These are phyloP conservation scores for Helicostylum pulchrum DNA, from an alignment of 192 early-diverging fungal genomes.

Conservation along the genomic window DNA sequence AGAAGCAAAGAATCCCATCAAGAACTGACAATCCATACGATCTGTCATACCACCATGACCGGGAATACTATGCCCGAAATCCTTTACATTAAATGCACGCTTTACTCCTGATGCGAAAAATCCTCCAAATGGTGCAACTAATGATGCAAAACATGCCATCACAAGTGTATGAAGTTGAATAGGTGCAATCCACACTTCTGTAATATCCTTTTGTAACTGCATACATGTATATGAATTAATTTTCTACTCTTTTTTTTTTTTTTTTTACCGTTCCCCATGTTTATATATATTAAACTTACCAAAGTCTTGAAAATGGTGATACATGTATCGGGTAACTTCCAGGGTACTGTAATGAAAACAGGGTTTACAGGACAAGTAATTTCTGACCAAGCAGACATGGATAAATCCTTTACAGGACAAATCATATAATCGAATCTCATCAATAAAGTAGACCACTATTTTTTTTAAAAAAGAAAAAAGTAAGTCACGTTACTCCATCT, in stretches of 20 bases:
- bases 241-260: no score
- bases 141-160: constrained; percentile 87
- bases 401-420: constrained; percentile 54
- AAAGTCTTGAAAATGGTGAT: constrained; percentile 10
- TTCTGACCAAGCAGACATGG: constrained; percentile 43
- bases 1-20: constrained; percentile 92
- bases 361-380: constrained; percentile 48
- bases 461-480: background rate
- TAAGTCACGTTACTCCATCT: background rate
- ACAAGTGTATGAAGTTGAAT: constrained; percentile 86
- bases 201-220: constrained; percentile 34
- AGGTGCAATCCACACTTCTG: constrained; percentile 66
- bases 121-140: constrained; percentile 96
- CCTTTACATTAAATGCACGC: constrained; percentile 95
- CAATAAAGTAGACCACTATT: constrained; percentile 49
- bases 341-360: constrained; percentile 45
- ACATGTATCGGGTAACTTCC: constrained; percentile 19
- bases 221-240: background rate
- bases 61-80: constrained; percentile 95
- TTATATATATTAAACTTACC: constrained; percentile 16
- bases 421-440: constrained; percentile 55
- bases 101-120: constrained; percentile 97
- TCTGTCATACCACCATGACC: constrained; percentile 98
- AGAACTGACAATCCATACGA: constrained; percentile 97
- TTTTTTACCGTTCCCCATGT: no score